Percentiles rank a stretch among this genome's conserved stretches.
Evolutionary conservation across 108 stramenopile genomes (phyloP).

Genomic region (Nitzschia sp.): DNA sequence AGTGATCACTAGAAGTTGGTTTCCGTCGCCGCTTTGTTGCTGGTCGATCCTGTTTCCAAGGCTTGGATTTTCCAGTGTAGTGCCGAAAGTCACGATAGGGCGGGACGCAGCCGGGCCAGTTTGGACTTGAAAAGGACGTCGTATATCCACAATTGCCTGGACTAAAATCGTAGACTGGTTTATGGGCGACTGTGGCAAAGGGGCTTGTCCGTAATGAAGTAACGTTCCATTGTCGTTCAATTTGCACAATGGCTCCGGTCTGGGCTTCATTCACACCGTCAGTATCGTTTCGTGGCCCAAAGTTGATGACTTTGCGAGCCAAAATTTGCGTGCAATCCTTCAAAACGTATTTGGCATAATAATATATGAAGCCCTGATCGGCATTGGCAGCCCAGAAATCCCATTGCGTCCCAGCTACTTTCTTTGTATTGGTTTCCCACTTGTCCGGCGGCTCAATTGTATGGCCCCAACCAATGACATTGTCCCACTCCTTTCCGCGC

Average conservation of each 20-base stretch:
- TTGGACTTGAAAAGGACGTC: background rate
- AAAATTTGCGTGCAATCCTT: slow-evolving; percentile 32
- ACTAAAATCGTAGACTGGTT: background rate
- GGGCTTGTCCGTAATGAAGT: background rate
- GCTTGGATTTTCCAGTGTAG: slow-evolving; percentile 42
- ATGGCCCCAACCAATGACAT: slow-evolving; percentile 35
- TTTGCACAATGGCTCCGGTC: background rate
- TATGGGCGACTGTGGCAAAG: background rate
- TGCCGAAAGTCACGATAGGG: slow-evolving; percentile 47
- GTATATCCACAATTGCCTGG: background rate
- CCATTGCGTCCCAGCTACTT: slow-evolving; percentile 30
- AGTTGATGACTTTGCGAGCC: slow-evolving; percentile 2
- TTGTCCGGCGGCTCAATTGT: slow-evolving; percentile 7
- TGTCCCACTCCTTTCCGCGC: slow-evolving; percentile 26
- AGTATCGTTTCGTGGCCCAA: background rate
- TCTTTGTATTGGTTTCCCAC: background rate
- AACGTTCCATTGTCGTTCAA: slow-evolving; percentile 3
- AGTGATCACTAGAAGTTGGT: background rate
- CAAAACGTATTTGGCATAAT: slow-evolving; percentile 44
- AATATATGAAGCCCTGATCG: slow-evolving; percentile 53
- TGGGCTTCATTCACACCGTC: background rate
- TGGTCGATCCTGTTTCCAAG: slow-evolving; percentile 31
- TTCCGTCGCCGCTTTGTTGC: background rate
- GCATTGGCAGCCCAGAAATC: slow-evolving; percentile 35
- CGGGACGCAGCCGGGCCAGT: slow-evolving; percentile 13